phyloP scores from a whole-genome alignment of 106 monocot species.

The Gastrodia elata region DNA sequence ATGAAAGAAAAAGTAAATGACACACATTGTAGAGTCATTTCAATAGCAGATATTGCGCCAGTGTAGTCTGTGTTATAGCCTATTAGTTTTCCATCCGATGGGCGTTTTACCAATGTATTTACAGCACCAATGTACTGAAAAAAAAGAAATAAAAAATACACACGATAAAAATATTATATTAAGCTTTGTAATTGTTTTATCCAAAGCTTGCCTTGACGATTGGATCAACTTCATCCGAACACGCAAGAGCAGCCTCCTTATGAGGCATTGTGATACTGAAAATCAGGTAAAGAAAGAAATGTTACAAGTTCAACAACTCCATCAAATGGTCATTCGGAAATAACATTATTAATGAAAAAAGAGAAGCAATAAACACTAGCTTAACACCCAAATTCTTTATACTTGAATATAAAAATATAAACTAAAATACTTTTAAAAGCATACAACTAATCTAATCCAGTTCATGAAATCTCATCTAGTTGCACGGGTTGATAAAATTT shows the following conservation, averaged over 20 bases:
- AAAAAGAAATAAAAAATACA: not conserved
- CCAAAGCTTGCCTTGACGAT: constrained; percentile 57
- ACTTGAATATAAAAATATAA: no score
- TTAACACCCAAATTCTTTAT: no score
- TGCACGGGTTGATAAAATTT: no score
- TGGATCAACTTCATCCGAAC: constrained; percentile 85
- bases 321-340: no score
- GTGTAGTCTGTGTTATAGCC: constrained; percentile 95
- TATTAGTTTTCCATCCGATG: constrained; percentile 72
- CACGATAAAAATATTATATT: not conserved
- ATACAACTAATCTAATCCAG: no score
- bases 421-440: no score
- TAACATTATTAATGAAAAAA: no score
- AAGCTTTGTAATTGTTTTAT: not conserved
- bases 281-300: constrained; percentile 7
- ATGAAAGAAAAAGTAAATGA: not conserved
- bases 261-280: constrained; percentile 75
- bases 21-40: constrained; percentile 79
- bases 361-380: no score
- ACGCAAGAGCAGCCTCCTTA: constrained; percentile 68
- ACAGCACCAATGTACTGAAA: constrained; percentile 91
- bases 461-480: no score
- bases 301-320: not conserved
- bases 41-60: constrained; percentile 98
- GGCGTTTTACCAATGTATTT: constrained; percentile 70